These are phyloP conservation scores for Stramenopiles sp. DNA, from an alignment of 352 stramenopile genomes.

Conservation along the genomic window DNA sequence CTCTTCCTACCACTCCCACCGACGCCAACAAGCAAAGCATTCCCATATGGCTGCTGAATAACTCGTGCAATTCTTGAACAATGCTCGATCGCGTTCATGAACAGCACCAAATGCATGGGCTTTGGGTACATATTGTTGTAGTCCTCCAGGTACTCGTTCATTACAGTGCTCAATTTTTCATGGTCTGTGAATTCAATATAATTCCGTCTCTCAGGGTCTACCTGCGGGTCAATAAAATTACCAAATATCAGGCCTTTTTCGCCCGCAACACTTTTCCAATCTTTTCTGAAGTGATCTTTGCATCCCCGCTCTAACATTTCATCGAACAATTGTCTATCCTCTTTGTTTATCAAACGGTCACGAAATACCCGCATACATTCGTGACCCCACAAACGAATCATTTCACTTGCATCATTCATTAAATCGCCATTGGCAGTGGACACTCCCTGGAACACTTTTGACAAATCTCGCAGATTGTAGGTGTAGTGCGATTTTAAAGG, in stretches of 20 bases:
- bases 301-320: conserved; percentile 42
- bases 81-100: conserved; percentile 81
- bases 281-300: conserved; percentile 45
- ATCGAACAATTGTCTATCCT: conserved; percentile 60
- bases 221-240: conserved; percentile 58
- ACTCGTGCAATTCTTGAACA: conserved; percentile 69
- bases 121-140: conserved; percentile 83
- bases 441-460: conserved; percentile 74
- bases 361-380: conserved; percentile 70
- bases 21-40: conserved; percentile 71
- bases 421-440: conserved; percentile 47
- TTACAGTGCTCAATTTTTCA: conserved; percentile 42
- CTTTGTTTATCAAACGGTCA: conserved; percentile 65
- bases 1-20: conserved; percentile 70
- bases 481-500: conserved; percentile 88
- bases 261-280: conserved; percentile 33
- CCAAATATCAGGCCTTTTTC: conserved; percentile 50
- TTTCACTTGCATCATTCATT: conserved; percentile 52
- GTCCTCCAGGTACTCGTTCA: conserved; percentile 75
- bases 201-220: conserved; percentile 32
- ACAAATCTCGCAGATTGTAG: conserved; percentile 76
- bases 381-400: conserved; percentile 67
- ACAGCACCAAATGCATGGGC: conserved; percentile 77
- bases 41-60: conserved; percentile 71
- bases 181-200: conserved; percentile 69